phyloP scores from a whole-genome alignment of 2,329 filamentous ascomycete genomes.

The Alternaria dauci region DNA sequence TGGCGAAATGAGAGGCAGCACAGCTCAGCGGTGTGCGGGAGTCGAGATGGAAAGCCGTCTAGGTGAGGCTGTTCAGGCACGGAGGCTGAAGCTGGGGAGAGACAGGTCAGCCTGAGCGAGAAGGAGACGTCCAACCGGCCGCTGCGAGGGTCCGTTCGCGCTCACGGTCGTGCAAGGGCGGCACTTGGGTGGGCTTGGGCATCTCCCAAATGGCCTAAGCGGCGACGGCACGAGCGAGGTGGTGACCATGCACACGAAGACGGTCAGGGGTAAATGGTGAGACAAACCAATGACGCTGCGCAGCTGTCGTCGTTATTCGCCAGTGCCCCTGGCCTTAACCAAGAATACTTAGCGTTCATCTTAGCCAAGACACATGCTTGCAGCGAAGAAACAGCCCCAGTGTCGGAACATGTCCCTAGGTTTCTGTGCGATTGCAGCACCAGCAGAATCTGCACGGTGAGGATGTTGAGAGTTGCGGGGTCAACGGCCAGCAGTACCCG shows the following conservation, averaged over 20 bases:
- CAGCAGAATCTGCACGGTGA: conserved; percentile 11
- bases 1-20: conserved; percentile 47
- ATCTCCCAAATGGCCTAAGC: conserved; percentile 30
- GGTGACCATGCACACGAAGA: conserved; percentile 22
- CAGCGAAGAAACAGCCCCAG: conserved; percentile 32
- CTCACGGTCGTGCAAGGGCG: conserved; percentile 38
- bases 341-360: conserved; percentile 17
- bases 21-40: conserved; percentile 46
- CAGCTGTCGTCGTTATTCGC: conserved; percentile 20
- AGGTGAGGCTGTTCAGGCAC: conserved; percentile 44
- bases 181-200: conserved; percentile 25
- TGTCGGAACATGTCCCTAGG: conserved; percentile 21
- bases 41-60: conserved; percentile 18
- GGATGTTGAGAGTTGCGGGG: conserved; percentile 15
- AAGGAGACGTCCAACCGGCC: conserved; percentile 32
- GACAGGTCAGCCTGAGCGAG: conserved; percentile 35
- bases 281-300: conserved; percentile 27
- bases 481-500: conserved; percentile 10
- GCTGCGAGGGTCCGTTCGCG: conserved; percentile 28
- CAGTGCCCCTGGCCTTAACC: conserved; percentile 26
- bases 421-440: conserved; percentile 15
- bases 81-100: conserved; percentile 40
- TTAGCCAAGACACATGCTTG: conserved; percentile 29
- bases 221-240: conserved; percentile 32
- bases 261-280: conserved; percentile 33